phyloP scores from a whole-genome alignment of 305 asterid genomes.

The Fraxinus ornus region DNA sequence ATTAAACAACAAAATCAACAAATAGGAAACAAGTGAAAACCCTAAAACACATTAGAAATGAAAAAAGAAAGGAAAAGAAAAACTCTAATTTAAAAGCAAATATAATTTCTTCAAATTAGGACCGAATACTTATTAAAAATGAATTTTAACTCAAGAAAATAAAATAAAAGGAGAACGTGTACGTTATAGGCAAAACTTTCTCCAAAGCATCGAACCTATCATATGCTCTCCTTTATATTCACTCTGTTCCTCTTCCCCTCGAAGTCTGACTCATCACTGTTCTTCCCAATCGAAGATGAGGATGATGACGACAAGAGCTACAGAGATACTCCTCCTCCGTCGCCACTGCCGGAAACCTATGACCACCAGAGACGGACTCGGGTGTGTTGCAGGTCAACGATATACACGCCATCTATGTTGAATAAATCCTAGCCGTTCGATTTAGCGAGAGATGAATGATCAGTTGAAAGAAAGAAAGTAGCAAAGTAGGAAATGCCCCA shows the following conservation, averaged over 20 bases:
- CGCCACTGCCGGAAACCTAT: constrained; percentile 12
- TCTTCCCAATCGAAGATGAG: constrained; percentile 54
- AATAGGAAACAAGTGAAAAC: neutral
- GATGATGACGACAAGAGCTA: constrained; percentile 47
- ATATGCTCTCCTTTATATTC: constrained; percentile 54
- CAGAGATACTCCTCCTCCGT: constrained; percentile 30
- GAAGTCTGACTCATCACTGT: constrained; percentile 51
- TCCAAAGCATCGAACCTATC: constrained; percentile 68
- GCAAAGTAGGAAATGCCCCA: neutral
- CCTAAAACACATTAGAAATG: constrained; percentile 19
- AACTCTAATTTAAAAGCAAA: neutral
- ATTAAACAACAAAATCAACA: neutral
- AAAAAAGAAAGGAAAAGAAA: neutral
- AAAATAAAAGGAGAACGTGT: constrained; percentile 16
- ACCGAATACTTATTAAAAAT: neutral
- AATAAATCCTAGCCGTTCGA: constrained; percentile 34
- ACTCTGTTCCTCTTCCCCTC: constrained; percentile 71
- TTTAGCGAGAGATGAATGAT: constrained; percentile 10
- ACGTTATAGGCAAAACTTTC: constrained; percentile 66
- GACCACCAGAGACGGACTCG: constrained; percentile 28
- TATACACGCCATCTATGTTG: constrained; percentile 28
- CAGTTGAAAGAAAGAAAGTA: neutral
- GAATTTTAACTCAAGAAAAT: neutral
- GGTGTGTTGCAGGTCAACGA: constrained; percentile 30
- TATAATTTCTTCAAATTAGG: neutral